Evolutionary conservation across 2,329 filamentous ascomycete genomes (phyloP), one percentile per base, ranked within the genome.

Genomic region (Cryphonectria carpinicola): DNA sequence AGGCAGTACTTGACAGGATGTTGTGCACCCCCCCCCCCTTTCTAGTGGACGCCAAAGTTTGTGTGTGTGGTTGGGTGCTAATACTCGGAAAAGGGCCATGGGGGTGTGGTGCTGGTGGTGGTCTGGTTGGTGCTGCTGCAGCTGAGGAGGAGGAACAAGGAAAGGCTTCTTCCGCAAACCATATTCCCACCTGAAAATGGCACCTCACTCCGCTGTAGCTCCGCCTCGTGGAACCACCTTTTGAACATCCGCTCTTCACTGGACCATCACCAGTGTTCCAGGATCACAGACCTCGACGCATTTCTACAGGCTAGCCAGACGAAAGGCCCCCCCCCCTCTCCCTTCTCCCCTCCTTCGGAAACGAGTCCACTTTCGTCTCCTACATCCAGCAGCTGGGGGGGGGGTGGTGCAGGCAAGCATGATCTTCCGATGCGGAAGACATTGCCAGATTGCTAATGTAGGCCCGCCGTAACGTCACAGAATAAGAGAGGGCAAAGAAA

Each of bases 141-240:
- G 32, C 39, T 39, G 61, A 22, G 39, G 52, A 28, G 28, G 28
- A 58, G 54, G 17, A 17, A 58, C 54, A 58, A 58, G 54, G 54
- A 65, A 71, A 71, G 66, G 62, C 61, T 49, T 66, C 62, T 61
- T 68, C 66, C 66, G 66, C 66, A 62, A 64, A 58, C 32, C 35
- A 61, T 37, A 69, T 43, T 65, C 69, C 67, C 70, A 63, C 67
- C 64, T 62, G 62, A 67, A 63, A 67, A 69, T 64, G 70, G 63
- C 67, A 71, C 62, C 49, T 58, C 43, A 61, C 66, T 69, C 70
- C 70, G 70, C 70, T 69, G 52, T 32, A 66, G 67, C 67, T 71
- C 70, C 70, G 70, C 70, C 61, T 64, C 60, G 67, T 69, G 35
- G 67, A 66, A 63, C 70, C 70, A 46, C 49, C 49, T 54, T 52